Evolutionary conservation across 2,329 filamentous ascomycete genomes (phyloP), one percentile per base, ranked within the genome.

Genomic region (Ophiostoma sp.): DNA sequence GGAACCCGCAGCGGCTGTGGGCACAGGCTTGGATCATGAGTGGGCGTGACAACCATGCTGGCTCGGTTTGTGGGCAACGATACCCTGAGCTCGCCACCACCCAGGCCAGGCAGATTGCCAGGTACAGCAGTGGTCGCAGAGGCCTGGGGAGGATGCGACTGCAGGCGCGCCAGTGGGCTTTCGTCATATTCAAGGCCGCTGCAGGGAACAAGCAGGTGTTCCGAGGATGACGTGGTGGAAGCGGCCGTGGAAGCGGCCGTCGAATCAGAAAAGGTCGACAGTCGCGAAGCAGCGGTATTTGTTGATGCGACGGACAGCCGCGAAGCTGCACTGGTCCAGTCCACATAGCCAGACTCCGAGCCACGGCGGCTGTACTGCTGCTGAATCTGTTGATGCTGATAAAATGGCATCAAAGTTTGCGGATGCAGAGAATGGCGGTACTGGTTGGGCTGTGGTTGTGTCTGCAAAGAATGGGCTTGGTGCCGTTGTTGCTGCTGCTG

Each of bases 131-230:
- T 9, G 11, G n/a, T 27, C 9, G 49, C 18, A 36, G 18, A 27
- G n/a, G 8, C 49, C n/a, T 27, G 8, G n/a, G 49, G 49, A 27
- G 27, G 49, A 27, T 55, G 49, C 49, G 49, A 27, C 18, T 55
- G 60, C 60, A 63, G 40, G 60, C 60, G 60, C 7, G 60, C 60
- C 40, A 63, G 38, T 2, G 60, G 60, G 38, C 60, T 63, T 16
- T 63, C 40, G 40, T 63, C 16, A 18, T 40, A n/a, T 16, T 62
- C 38, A 11, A 41, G n/a, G 5, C 16, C 14, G 40, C 8, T 40
- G 40, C 38, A 40, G 3, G 38, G 60, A 7, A 42, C 16, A n/a
- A 40, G 38, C 40, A 42, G 9, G 16, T 41, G 40, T 40, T 42
- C 16, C 14, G 14, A 14, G 6, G 58, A 38, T 4, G 40, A 44